Conservation (phyloP, 2,329 filamentous ascomycete genomes). For the Fusarium falciforme region DNA sequence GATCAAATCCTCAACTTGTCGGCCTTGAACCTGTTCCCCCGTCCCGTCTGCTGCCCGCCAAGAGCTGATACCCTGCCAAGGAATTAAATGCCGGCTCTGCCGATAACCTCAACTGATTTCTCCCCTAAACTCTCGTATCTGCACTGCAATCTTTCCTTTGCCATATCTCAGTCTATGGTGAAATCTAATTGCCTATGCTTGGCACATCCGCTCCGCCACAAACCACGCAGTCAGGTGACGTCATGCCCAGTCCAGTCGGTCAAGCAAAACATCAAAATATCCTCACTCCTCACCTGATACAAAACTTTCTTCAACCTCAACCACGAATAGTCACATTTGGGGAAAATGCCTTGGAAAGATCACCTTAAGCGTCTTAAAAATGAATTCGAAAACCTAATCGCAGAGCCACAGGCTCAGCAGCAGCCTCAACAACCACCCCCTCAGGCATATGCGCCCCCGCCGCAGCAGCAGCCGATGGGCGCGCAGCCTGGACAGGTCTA, state of each 20-base stretch:
- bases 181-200: neutral
- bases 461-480: slow-evolving; percentile 33
- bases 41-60: neutral
- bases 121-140: neutral
- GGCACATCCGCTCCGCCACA: slow-evolving; percentile 1
- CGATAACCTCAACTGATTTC: neutral
- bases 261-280: neutral
- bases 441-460: slow-evolving; percentile 34
- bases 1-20: neutral
- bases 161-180: neutral
- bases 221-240: slow-evolving; percentile 11
- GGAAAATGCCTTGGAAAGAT: slow-evolving; percentile 51
- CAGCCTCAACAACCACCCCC: slow-evolving; percentile 38
- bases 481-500: slow-evolving; percentile 49
- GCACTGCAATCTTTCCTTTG: neutral
- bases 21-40: too few species aligned
- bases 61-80: neutral
- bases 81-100: neutral
- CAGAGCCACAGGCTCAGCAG: slow-evolving; percentile 40
- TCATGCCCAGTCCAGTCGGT: slow-evolving; percentile 8
- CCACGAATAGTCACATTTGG: neutral
- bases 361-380: slow-evolving; percentile 53
- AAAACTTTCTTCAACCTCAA: neutral
- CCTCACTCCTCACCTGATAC: slow-evolving; percentile 2
- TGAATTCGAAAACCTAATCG: slow-evolving; percentile 51